Percentiles rank a stretch among this genome's conserved stretches.
phyloP scores from a whole-genome alignment of 2,329 filamentous ascomycete species.

The Annulohypoxylon truncatum region DNA sequence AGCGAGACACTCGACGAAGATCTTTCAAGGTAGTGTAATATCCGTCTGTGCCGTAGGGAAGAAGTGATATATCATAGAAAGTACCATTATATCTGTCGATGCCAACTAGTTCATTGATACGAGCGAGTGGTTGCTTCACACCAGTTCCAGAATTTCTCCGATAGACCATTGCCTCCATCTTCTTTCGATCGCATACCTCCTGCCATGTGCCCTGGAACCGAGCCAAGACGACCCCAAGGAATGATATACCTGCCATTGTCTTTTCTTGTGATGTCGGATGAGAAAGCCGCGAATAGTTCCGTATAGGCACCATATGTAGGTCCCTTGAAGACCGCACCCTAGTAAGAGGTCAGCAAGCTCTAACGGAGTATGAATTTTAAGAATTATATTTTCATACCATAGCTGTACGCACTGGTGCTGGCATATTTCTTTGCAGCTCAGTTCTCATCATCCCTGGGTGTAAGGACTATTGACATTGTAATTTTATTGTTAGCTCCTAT shows the following conservation, averaged over 20 bases:
- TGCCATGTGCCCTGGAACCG: conserved; percentile 24
- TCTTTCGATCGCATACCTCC: conserved; percentile 15
- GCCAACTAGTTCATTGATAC: not conserved
- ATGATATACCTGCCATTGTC: conserved; percentile 48
- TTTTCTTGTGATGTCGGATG: conserved; percentile 51
- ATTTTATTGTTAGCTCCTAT: conserved; percentile 1
- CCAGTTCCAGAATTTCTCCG: conserved; percentile 28
- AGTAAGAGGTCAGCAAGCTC: not conserved
- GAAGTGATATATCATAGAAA: not conserved
- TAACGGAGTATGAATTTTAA: conserved; percentile 19
- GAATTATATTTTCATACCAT: conserved; percentile 20
- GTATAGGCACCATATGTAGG: conserved; percentile 55
- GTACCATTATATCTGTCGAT: not conserved
- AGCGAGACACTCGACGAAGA: not conserved
- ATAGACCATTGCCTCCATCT: conserved; percentile 27
- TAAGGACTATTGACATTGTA: conserved; percentile 2
- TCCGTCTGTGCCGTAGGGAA: not conserved
- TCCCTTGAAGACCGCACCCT: conserved; percentile 46
- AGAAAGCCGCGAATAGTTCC: conserved; percentile 55
- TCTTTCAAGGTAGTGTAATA: not conserved
- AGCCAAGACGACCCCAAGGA: conserved; percentile 45
- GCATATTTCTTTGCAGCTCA: conserved; percentile 29
- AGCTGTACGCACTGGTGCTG: conserved; percentile 6
- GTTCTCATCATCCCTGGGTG: conserved; percentile 33
- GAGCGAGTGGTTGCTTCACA: conserved; percentile 13